Evolutionary conservation across 306 rosid genomes (phyloP).

Genomic region (Pueraria montana): DNA sequence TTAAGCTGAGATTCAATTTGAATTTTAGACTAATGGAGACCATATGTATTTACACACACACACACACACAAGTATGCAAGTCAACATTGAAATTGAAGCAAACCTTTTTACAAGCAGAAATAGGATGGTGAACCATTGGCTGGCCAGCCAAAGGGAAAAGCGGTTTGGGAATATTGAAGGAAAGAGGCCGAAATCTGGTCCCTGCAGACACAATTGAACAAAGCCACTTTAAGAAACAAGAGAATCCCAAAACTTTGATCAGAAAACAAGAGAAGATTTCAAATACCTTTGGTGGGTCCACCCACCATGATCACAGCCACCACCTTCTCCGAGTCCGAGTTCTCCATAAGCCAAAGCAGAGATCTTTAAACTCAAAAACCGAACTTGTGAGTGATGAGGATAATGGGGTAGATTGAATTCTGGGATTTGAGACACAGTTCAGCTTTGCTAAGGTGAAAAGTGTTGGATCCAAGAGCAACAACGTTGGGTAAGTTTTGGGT

Average conservation of each 20-base stretch:
- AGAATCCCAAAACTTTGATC: conserved; percentile 36
- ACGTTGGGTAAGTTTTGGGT: neutral
- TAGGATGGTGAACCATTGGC: conserved; percentile 96
- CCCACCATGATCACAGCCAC: conserved; percentile 99
- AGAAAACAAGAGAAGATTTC: neutral
- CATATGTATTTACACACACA: neutral
- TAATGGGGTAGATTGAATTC: conserved; percentile 26
- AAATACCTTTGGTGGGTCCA: conserved; percentile 93
- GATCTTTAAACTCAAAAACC: conserved; percentile 54
- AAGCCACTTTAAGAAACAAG: neutral
- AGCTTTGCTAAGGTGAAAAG: neutral
- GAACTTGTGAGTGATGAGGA: neutral
- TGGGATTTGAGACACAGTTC: conserved; percentile 33
- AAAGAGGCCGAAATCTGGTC: conserved; percentile 98
- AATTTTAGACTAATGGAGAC: conserved; percentile 9
- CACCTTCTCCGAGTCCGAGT: conserved; percentile 87
- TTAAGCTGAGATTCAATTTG: conserved; percentile 15
- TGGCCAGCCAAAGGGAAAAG: conserved; percentile 99
- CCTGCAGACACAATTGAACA: conserved; percentile 60
- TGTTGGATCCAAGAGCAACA: neutral
- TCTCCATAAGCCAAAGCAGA: conserved; percentile 63
- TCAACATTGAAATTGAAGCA: conserved; percentile 46
- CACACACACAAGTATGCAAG: conserved; percentile 33
- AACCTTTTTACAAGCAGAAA: conserved; percentile 95
- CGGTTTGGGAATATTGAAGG: conserved; percentile 94